Base-by-base conservation (phyloP, 169 alveolate genomes). In the Neospora caninum region DNA sequence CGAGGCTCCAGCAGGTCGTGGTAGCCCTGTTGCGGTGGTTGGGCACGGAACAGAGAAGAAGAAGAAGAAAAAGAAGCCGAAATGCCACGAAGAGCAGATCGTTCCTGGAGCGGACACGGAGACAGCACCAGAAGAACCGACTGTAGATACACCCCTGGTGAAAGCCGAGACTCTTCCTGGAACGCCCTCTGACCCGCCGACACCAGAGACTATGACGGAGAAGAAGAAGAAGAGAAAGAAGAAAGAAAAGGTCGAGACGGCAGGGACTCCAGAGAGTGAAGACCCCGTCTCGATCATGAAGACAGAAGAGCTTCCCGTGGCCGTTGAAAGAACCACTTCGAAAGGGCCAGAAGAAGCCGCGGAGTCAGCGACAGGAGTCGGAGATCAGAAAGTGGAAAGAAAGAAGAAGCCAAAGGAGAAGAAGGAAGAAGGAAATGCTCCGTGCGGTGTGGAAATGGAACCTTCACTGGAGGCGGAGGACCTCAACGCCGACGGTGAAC, bases 191-290 rank as follows among this genome's bases (percentile, higher is more conserved):
- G 84, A n/a, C 84, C 25, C n/a, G 84, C n/a, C 73, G 73, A 16
- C 73, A 29, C 43, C 43, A n/a, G 84, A 73, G n/a, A n/a, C 10
- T n/a, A 20, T 2, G 42, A 73, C 84, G n/a, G 84, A 64, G 73
- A 36, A 73, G 84, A 36, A 69, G 80, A 69, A 73, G 84, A 73
- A 73, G 84, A 22, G 84, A 36, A n/a, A n/a, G 84, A 73, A 36
- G 42, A 36, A 73, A n/a, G 42, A n/a, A n/a, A 31, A 22, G 42
- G 45, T 31, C 43, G n/a, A 73, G 38, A 22, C 43, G n/a, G 84
- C 43, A 73, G 84, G 84, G 7, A 43, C 10, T 34, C 39, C 42
- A 31, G 45, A 18, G 9, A 13, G 42, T 20, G 42, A 25, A n/a
- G 80, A 49, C 58, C 13, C 58, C 58, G 58, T 13, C 22, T 49